phyloP scores from a whole-genome alignment of 1,284 basidiomycete genomes.

The Cystobasidiaceae sp. region DNA sequence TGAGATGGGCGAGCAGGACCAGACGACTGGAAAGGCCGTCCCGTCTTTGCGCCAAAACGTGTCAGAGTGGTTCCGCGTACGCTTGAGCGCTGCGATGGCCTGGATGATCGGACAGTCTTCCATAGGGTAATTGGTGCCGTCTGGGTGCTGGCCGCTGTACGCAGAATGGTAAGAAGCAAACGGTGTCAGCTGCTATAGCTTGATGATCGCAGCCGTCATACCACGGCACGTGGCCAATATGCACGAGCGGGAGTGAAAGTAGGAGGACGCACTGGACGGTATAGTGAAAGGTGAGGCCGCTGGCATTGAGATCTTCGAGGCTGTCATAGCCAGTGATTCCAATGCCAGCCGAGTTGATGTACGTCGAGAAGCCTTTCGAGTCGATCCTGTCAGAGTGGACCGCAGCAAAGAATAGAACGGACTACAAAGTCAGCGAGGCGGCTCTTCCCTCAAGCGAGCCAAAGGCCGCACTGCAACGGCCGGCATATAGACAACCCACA shows the following conservation, averaged over 20 bases:
- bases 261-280: slow-evolving; percentile 4
- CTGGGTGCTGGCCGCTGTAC: slow-evolving; percentile 7
- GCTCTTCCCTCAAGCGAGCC: not conserved
- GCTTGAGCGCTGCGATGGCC: slow-evolving; percentile 1
- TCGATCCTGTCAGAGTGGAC: slow-evolving; percentile 18
- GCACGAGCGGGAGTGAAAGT: too few species aligned
- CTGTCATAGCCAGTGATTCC: slow-evolving; percentile 13
- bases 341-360: slow-evolving; percentile 10
- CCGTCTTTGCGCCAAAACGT: slow-evolving; percentile 21
- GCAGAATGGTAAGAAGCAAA: too few species aligned
- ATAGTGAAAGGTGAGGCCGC: slow-evolving; percentile 3
- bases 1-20: slow-evolving; percentile 14
- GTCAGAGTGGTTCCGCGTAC: slow-evolving; percentile 17
- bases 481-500: too few species aligned
- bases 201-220: too few species aligned
- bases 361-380: slow-evolving; percentile 13
- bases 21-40: slow-evolving; percentile 17
- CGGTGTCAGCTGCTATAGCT: too few species aligned
- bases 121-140: slow-evolving; percentile 17
- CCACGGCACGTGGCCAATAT: too few species aligned
- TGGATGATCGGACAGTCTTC: slow-evolving; percentile 18
- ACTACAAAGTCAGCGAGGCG: not conserved
- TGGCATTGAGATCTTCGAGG: slow-evolving; percentile 3
- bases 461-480: too few species aligned
- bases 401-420: too few species aligned